Conservation (phyloP, 1,284 basidiomycete genomes). For the Ceratobasidium sp. region DNA sequence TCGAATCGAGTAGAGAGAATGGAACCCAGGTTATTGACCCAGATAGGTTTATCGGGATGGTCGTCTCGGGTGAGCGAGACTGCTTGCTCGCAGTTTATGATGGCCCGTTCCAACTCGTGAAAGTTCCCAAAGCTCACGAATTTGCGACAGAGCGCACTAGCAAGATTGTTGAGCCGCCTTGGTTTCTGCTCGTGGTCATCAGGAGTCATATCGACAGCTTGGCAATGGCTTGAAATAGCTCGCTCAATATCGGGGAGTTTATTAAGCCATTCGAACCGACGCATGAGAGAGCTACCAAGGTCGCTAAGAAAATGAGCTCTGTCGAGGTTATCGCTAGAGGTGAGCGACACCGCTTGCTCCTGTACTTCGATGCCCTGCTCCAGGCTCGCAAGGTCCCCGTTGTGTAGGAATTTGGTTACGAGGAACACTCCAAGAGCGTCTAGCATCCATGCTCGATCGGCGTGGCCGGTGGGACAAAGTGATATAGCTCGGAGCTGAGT, state of each 20-base stretch:
- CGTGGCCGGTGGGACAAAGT: neutral
- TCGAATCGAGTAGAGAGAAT: neutral
- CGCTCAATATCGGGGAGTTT: neutral
- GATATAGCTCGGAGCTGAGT: neutral
- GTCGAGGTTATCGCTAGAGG: neutral
- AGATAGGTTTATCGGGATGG: constrained; percentile 6
- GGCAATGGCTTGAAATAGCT: neutral
- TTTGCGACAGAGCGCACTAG: neutral
- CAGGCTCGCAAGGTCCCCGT: neutral
- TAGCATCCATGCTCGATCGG: neutral
- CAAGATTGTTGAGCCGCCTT: neutral
- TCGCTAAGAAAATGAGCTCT: neutral
- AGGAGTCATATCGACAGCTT: neutral
- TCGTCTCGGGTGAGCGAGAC: neutral
- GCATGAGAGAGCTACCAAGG: neutral
- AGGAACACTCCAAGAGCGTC: neutral
- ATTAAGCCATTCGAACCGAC: neutral
- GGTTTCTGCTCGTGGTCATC: neutral
- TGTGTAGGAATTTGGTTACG: neutral
- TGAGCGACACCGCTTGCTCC: neutral
- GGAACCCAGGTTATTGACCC: neutral
- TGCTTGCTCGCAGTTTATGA: neutral
- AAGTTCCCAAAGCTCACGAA: neutral
- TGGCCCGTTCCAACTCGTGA: neutral
- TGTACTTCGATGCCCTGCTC: neutral